Evolutionary conservation across 2,329 filamentous ascomycete species (phyloP).

Genomic region (Colletotrichum tropicale): DNA sequence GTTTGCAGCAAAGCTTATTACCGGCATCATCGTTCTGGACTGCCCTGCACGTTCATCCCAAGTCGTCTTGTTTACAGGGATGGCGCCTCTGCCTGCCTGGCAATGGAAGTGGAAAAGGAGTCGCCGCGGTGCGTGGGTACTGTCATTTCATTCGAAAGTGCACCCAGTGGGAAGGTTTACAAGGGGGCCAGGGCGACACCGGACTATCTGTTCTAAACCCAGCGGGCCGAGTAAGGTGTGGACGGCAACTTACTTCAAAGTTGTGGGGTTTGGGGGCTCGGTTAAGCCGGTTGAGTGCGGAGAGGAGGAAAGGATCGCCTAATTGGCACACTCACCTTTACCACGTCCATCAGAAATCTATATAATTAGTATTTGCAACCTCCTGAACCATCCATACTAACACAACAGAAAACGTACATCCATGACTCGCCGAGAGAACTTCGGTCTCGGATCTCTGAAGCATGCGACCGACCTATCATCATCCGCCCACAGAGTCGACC

Average conservation of each 20-base stretch:
- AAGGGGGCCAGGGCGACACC: background rate
- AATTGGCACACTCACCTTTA: background rate
- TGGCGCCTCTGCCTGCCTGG: background rate
- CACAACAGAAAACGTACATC: background rate
- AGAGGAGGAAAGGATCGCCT: background rate
- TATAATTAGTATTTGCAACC: background rate
- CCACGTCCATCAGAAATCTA: background rate
- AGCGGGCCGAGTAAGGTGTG: background rate
- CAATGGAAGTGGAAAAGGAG: background rate
- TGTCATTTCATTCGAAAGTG: background rate
- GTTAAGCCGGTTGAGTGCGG: background rate
- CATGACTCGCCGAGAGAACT: background rate
- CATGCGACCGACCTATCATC: background rate
- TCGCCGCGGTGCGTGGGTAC: background rate
- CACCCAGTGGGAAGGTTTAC: background rate
- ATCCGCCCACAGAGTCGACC: background rate
- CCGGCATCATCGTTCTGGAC: background rate
- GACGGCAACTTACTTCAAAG: background rate
- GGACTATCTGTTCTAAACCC: background rate
- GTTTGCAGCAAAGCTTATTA: background rate
- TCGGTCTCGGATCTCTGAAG: background rate
- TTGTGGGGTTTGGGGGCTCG: background rate
- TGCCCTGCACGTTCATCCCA: slow-evolving; percentile 6
- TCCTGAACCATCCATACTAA: background rate
- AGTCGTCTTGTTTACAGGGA: background rate